phyloP scores from a whole-genome alignment of 768 basidiomycete genomes.

The Suillus alpinus region DNA sequence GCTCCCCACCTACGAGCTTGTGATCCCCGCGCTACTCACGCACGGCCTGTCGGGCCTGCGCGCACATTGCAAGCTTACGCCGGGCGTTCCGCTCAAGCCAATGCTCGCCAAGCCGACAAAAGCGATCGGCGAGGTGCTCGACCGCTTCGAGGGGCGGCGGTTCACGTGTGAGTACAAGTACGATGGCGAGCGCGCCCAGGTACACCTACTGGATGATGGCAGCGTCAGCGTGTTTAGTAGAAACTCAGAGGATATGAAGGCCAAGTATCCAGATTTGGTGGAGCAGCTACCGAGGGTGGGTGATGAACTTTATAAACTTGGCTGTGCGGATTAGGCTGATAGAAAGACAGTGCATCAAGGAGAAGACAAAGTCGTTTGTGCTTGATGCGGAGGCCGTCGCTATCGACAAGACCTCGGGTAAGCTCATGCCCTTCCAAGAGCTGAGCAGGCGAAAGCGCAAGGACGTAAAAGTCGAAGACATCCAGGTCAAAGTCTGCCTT shows the following conservation, averaged over 20 bases:
- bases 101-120: conserved; percentile 99
- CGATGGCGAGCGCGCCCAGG: conserved; percentile 96
- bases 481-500: conserved; percentile 93
- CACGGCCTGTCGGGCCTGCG: conserved; percentile 69
- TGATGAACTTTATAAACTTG: conserved; percentile 1
- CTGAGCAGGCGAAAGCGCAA: conserved; percentile 92
- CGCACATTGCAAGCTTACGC: conserved; percentile 84
- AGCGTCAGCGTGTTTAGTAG: conserved; percentile 90
- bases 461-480: conserved; percentile 97
- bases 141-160: conserved; percentile 90
- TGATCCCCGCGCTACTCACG: conserved; percentile 86
- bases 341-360: conserved; percentile 73
- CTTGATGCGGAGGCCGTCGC: conserved; percentile 97
- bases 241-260: conserved; percentile 99
- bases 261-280: conserved; percentile 98
- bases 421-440: conserved; percentile 97
- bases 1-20: conserved; percentile 87
- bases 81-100: conserved; percentile 95
- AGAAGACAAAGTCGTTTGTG: conserved; percentile 83
- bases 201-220: conserved; percentile 82
- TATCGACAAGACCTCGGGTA: conserved; percentile 79
- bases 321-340: not conserved
- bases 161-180: conserved; percentile 99
- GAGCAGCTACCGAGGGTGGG: conserved; percentile 84
- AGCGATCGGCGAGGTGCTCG: conserved; percentile 95